phyloP scores from a whole-genome alignment of 768 basidiomycete genomes.

The Lactarius sanguifluus region DNA sequence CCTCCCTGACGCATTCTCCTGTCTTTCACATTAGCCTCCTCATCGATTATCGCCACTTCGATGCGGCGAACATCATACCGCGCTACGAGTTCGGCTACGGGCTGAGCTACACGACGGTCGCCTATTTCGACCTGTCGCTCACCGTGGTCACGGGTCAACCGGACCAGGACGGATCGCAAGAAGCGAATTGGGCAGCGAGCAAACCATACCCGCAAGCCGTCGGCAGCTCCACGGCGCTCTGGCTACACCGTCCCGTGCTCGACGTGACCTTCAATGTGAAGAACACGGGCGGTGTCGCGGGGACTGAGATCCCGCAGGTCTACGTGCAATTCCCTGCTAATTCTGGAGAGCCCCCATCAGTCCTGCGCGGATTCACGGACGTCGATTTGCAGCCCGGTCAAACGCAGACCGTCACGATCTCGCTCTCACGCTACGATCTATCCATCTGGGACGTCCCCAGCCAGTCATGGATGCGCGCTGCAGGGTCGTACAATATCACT shows the following conservation, averaged over 20 bases:
- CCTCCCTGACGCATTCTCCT: neutral
- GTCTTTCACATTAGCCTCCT: slow-evolving; percentile 29
- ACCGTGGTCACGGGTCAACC: slow-evolving; percentile 37
- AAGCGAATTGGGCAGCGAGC: slow-evolving; percentile 60
- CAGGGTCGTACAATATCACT: slow-evolving; percentile 35
- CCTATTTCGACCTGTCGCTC: slow-evolving; percentile 60
- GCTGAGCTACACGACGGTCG: slow-evolving; percentile 79
- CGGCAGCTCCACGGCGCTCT: slow-evolving; percentile 62
- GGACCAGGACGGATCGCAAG: slow-evolving; percentile 42
- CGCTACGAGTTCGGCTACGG: slow-evolving; percentile 92
- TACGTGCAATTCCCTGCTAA: slow-evolving; percentile 67
- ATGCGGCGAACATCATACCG: slow-evolving; percentile 63
- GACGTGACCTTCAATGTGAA: slow-evolving; percentile 60
- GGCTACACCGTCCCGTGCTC: slow-evolving; percentile 68
- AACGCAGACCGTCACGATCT: slow-evolving; percentile 26
- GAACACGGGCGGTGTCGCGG: slow-evolving; percentile 62
- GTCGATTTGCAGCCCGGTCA: slow-evolving; percentile 30
- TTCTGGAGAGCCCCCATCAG: slow-evolving; percentile 66
- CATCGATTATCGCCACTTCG: slow-evolving; percentile 43
- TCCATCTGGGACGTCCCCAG: slow-evolving; percentile 38
- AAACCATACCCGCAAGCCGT: slow-evolving; percentile 51
- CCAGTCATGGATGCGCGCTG: slow-evolving; percentile 39
- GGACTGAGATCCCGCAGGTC: slow-evolving; percentile 78
- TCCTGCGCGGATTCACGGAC: slow-evolving; percentile 43
- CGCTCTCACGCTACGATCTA: slow-evolving; percentile 31